phyloP scores from a whole-genome alignment of 306 rosid species.

The Quercus wislizeni region DNA sequence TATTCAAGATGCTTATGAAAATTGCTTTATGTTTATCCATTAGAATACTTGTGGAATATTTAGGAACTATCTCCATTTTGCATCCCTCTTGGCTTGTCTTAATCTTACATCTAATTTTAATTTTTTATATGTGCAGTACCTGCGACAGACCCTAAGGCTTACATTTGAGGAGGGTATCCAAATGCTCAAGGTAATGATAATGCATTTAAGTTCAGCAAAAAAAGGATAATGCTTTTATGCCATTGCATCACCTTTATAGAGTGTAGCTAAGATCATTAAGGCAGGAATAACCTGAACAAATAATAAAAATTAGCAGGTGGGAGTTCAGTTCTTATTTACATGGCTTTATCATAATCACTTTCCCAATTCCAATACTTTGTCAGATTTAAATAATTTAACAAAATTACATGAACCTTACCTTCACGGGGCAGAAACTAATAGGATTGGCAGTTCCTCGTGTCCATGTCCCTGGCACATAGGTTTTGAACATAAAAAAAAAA shows the following conservation, averaged over 20 bases:
- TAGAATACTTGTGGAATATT: background rate
- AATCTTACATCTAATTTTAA: slow-evolving; percentile 28
- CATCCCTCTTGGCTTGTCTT: background rate
- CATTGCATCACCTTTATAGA: background rate
- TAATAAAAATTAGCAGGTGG: background rate
- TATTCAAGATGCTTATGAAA: background rate
- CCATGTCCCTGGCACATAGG: background rate
- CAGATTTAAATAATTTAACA: background rate
- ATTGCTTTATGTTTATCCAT: background rate
- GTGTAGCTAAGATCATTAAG: background rate
- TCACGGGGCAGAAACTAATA: background rate
- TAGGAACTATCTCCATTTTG: background rate
- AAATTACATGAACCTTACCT: background rate
- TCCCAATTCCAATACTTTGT: background rate
- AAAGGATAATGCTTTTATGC: background rate
- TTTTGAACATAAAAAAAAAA: background rate
- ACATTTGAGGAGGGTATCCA: slow-evolving; percentile 91
- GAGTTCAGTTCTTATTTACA: background rate
- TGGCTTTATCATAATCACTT: background rate
- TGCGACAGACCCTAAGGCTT: slow-evolving; percentile 70
- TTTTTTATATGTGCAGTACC: slow-evolving; percentile 56
- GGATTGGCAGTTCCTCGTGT: background rate
- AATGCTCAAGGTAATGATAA: slow-evolving; percentile 72
- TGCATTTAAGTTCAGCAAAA: too few relatives aligned
- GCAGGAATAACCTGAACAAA: background rate